Conservation (phyloP, 768 basidiomycete genomes). For the Cystobasidium onofrii region DNA sequence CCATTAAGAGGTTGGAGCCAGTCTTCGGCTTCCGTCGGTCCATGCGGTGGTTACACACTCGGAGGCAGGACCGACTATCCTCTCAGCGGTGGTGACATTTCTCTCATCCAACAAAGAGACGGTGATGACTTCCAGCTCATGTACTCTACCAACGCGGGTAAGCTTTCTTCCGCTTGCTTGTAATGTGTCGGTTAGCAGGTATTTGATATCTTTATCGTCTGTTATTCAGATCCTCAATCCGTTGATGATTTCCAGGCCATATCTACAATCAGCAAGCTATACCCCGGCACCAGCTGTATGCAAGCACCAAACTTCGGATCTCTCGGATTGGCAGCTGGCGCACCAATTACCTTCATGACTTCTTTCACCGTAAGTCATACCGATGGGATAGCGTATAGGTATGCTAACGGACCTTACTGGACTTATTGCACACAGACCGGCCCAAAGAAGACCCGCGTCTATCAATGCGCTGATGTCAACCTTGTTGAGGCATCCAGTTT, state of each 20-base stretch:
- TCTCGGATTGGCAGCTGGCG: constrained; percentile 35
- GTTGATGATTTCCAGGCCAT: constrained; percentile 38
- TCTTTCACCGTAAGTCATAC: neutral
- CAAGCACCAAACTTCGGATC: constrained; percentile 39
- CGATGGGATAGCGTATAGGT: too few species aligned
- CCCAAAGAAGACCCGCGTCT: constrained; percentile 12
- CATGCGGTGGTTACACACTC: neutral
- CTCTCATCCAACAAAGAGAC: constrained; percentile 34
- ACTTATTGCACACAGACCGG: neutral
- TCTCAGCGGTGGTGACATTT: constrained; percentile 37
- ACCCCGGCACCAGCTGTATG: constrained; percentile 38
- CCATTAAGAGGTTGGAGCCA: neutral
- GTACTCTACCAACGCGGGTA: constrained; percentile 32
- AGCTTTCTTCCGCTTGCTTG: constrained; percentile 19
- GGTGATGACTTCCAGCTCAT: constrained; percentile 36
- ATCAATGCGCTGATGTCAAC: constrained; percentile 41
- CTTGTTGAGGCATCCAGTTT: constrained; percentile 33
- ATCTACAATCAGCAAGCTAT: constrained; percentile 34
- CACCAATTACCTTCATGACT: neutral
- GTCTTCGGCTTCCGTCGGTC: neutral
- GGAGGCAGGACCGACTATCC: constrained; percentile 1
- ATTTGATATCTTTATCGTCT: too few species aligned
- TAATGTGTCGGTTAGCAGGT: too few species aligned
- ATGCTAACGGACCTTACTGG: too few species aligned
- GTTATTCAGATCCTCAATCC: constrained; percentile 5